Base-by-base conservation (phyloP, 257 asterid species). In the Echium plantagineum region DNA sequence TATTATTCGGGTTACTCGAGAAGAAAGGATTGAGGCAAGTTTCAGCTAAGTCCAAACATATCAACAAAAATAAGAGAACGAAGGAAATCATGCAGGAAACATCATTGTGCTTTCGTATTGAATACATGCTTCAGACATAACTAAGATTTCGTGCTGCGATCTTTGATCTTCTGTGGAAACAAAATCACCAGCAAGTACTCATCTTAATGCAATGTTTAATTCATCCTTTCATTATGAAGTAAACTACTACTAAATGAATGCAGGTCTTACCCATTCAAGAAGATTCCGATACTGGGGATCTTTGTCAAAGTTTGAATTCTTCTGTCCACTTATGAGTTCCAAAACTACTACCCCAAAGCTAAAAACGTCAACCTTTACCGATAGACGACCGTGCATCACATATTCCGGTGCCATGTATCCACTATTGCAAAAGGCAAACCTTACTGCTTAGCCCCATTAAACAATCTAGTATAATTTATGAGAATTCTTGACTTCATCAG, bases 331-430 rank as follows among this genome's bases (percentile, higher is more conserved):
- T 52, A 93, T 72, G 62, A 93, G 79, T 93, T 93, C 99, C 63
- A 93, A 80, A 73, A 89, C 65, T 65, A 89, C 84, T 49, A 93
- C 97, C 22, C 99, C 98, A n/a, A 82, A 93, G 73, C 99, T 93
- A 72, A 82, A 93, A 5, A 93, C 89, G 51, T 89, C 98, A 10
- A 84, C 95, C 70, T 77, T 93, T 73, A 28, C 80, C 5, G 97
- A 84, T 73, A 86, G 87, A 20, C 38, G 65, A 21, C 95, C 98
- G 35, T 77, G 77, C 94, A 84, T 68, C 73, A 86, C 75, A 74
- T 89, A 93, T 74, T 28, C 7, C 32, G 7, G 32, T 28, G 32
- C 32, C 32, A 28, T 28, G 32, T 93, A 96, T 1, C 96, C 97
- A 18, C 96, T 97, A 69, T 66, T 71, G 62, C 70, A 71, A 69